Percentiles rank a stretch among this genome's conserved stretches.
Evolutionary conservation across 108 stramenopile genomes (phyloP).

Genomic region (Nitzschia sp.): DNA sequence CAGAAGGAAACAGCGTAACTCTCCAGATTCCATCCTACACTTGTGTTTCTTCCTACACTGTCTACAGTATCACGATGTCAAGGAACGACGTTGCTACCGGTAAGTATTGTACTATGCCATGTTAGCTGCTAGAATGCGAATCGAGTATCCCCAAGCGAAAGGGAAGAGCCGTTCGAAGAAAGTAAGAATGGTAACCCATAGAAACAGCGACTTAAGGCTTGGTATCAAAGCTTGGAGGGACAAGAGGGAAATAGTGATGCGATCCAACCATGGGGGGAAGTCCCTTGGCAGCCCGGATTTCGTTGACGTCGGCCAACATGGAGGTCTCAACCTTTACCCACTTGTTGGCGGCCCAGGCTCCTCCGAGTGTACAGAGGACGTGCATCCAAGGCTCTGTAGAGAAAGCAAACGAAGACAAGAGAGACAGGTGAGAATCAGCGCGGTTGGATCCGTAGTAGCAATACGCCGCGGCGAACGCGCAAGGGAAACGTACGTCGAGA

Average conservation of each 20-base stretch:
- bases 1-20: no score
- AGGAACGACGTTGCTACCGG: no score
- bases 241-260: slow-evolving; percentile 35
- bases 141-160: no score
- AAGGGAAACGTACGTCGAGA: slow-evolving; percentile 55
- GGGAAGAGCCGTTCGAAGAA: no score
- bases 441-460: no score
- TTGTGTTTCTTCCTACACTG: no score
- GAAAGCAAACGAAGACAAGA: background rate
- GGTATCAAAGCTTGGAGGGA: slow-evolving; percentile 23
- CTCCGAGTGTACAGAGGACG: slow-evolving; percentile 63
- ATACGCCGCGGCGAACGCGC: background rate
- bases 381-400: slow-evolving; percentile 73
- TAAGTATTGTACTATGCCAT: no score
- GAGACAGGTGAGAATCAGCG: no score
- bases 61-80: no score
- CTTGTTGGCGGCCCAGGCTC: slow-evolving; percentile 75
- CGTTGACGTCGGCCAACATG: slow-evolving; percentile 82
- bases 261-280: slow-evolving; percentile 82
- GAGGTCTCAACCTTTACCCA: slow-evolving; percentile 70
- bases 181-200: no score
- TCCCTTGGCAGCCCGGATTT: slow-evolving; percentile 81
- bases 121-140: no score
- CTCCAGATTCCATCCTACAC: no score
- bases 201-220: background rate